phyloP scores from a whole-genome alignment of 768 basidiomycete species.

The Rhizopogon roseolus region DNA sequence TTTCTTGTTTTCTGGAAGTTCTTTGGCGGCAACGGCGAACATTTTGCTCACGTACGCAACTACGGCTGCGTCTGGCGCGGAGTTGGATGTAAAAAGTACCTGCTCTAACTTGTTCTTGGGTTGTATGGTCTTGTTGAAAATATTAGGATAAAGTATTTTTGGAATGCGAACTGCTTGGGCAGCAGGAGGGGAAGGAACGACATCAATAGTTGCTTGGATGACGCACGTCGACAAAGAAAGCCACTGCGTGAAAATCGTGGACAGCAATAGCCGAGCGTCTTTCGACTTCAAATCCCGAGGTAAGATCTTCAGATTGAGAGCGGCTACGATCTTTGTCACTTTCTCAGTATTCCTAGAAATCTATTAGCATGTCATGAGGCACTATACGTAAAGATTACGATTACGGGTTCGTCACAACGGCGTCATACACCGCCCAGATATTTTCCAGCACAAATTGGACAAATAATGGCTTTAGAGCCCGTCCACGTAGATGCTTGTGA shows the following conservation, averaged over 20 bases:
- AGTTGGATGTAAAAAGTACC: constrained; percentile 73
- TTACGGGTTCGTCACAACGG: constrained; percentile 82
- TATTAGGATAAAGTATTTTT: constrained; percentile 85
- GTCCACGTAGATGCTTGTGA: constrained; percentile 83
- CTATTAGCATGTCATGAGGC: constrained; percentile 9
- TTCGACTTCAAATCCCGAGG: constrained; percentile 91
- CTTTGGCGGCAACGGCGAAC: constrained; percentile 82
- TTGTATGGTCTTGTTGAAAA: constrained; percentile 50
- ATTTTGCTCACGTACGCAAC: constrained; percentile 96
- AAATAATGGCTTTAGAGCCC: constrained; percentile 88
- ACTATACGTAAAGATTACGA: not conserved
- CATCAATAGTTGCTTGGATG: constrained; percentile 87
- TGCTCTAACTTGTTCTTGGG: constrained; percentile 81
- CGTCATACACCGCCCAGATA: constrained; percentile 95
- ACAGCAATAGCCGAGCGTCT: constrained; percentile 79
- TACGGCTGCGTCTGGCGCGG: constrained; percentile 50
- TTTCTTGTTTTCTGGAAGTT: constrained; percentile 85
- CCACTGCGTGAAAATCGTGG: constrained; percentile 92
- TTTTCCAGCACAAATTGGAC: constrained; percentile 98
- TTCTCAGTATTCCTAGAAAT: constrained; percentile 78
- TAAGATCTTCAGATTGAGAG: constrained; percentile 77
- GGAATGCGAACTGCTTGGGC: constrained; percentile 85
- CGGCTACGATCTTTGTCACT: constrained; percentile 78
- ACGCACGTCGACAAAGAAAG: constrained; percentile 89
- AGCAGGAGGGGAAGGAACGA: constrained; percentile 82